These are phyloP conservation scores for Passalora sequoiae DNA, from an alignment of 2,329 filamentous ascomycete genomes.

Conservation along the genomic window DNA sequence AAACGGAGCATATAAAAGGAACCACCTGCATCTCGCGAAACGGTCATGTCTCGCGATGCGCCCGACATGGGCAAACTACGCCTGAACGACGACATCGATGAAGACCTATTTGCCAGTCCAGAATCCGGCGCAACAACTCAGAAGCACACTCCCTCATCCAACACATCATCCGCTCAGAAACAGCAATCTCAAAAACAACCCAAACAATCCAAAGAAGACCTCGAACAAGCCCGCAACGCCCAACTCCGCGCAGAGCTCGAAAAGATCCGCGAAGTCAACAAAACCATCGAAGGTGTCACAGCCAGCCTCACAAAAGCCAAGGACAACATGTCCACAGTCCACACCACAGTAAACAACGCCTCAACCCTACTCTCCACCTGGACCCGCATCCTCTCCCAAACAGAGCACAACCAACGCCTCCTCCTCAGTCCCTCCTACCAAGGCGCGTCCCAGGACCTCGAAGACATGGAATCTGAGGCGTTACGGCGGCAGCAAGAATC, in stretches of 20 bases:
- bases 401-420: constrained; percentile 92
- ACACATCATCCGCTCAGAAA: constrained; percentile 37
- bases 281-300: constrained; percentile 74
- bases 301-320: constrained; percentile 66
- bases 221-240: constrained; percentile 66
- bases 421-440: constrained; percentile 86
- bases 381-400: constrained; percentile 93
- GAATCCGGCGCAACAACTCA: constrained; percentile 35
- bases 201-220: constrained; percentile 27
- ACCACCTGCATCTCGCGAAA: no score
- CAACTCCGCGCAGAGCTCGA: constrained; percentile 73
- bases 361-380: constrained; percentile 89
- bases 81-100: constrained; percentile 47
- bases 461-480: constrained; percentile 79
- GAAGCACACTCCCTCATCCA: constrained; percentile 28
- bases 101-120: constrained; percentile 56
- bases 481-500: constrained; percentile 67
- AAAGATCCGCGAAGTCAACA: constrained; percentile 79
- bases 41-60: constrained; percentile 31
- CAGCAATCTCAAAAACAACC: constrained; percentile 31
- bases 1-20: no score
- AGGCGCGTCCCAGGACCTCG: constrained; percentile 77
- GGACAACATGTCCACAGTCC: constrained; percentile 78
- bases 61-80: constrained; percentile 34
- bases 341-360: constrained; percentile 77